Evolutionary conservation across 2,329 filamentous ascomycete genomes (phyloP).

Genomic region (Penicillium sp.): DNA sequence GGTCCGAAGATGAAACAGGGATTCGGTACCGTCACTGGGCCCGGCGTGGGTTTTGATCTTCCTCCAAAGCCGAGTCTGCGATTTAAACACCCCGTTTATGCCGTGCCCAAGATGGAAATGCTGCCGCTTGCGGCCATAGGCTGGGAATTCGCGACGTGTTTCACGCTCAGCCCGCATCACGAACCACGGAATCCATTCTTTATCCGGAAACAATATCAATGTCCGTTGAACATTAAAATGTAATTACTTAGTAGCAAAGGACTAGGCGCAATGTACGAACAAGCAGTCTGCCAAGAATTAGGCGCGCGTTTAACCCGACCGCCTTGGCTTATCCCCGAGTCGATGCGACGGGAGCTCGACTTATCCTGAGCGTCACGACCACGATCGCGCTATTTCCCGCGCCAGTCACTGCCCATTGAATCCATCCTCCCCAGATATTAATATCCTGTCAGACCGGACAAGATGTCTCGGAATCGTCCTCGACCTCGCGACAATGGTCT

Average conservation of each 20-base stretch:
- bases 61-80: background rate
- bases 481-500: constrained; percentile 43
- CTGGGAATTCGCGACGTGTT: background rate
- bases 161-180: background rate
- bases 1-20: constrained; percentile 1
- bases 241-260: background rate
- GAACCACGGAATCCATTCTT: background rate
- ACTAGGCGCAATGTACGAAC: background rate
- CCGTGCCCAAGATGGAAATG: background rate
- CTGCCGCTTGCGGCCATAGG: background rate
- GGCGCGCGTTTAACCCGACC: constrained; percentile 15
- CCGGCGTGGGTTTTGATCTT: background rate
- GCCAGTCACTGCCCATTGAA: background rate
- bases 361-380: background rate
- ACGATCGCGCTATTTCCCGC: background rate
- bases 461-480: constrained; percentile 45
- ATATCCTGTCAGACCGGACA: background rate
- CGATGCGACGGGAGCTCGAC: constrained; percentile 3
- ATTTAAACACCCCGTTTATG: background rate
- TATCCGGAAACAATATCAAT: background rate
- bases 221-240: background rate
- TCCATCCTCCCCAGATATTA: background rate
- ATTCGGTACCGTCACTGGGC: background rate
- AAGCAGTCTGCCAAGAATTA: background rate
- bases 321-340: constrained; percentile 11